Evolutionary conservation across 192 early-diverging fungal genomes (phyloP).

Genomic region (Umbelopsis ramanniana): DNA sequence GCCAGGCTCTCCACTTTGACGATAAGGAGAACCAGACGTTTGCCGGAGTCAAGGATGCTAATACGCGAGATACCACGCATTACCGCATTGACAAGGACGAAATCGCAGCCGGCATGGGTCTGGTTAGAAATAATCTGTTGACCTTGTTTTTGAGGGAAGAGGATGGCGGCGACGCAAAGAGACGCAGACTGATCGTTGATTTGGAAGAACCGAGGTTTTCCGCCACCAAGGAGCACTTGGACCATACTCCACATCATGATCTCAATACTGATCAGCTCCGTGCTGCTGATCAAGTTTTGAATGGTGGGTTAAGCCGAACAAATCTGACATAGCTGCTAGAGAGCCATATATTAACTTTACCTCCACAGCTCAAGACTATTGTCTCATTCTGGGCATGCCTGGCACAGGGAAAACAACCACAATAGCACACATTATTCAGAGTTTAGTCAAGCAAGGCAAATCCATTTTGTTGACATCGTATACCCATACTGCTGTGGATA

Average conservation of each 20-base stretch:
- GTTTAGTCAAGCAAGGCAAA: slow-evolving; percentile 69
- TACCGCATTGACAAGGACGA: slow-evolving; percentile 91
- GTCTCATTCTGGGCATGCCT: slow-evolving; percentile 94
- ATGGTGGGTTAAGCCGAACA: slow-evolving; percentile 34
- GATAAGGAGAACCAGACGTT: slow-evolving; percentile 62
- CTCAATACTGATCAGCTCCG: slow-evolving; percentile 77
- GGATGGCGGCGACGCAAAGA: slow-evolving; percentile 52
- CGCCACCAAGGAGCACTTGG: background rate
- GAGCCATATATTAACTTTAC: background rate
- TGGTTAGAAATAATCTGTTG: slow-evolving; percentile 78
- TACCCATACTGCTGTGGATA: slow-evolving; percentile 93
- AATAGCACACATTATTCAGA: slow-evolving; percentile 75
- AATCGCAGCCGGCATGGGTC: slow-evolving; percentile 65
- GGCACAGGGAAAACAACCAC: slow-evolving; percentile 97
- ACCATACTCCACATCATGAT: slow-evolving; percentile 6
- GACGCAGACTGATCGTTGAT: slow-evolving; percentile 82
- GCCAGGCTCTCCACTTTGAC: slow-evolving; percentile 54
- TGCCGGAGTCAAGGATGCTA: slow-evolving; percentile 35
- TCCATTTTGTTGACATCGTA: slow-evolving; percentile 87
- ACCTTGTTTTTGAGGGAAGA: slow-evolving; percentile 61
- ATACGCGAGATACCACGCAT: slow-evolving; percentile 30
- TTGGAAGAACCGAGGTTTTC: slow-evolving; percentile 70
- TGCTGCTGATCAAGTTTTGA: slow-evolving; percentile 74
- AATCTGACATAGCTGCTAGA: too few species aligned
- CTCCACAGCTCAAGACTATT: slow-evolving; percentile 75